phyloP scores from a whole-genome alignment of 441 rosid species.

The Populus hybrid region DNA sequence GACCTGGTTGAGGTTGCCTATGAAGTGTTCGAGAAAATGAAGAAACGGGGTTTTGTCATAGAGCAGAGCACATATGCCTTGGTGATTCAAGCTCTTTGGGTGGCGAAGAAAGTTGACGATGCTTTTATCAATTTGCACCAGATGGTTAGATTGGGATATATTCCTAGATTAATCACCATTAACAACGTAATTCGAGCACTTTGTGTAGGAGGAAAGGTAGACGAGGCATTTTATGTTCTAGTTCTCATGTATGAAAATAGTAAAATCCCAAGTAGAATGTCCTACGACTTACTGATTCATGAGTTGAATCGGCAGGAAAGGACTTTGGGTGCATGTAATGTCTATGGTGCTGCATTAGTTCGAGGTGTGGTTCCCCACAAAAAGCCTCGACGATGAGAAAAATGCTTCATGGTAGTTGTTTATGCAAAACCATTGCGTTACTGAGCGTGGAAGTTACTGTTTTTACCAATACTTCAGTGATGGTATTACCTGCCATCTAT shows the following conservation, averaged over 20 bases:
- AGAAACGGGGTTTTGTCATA: slow-evolving; percentile 1
- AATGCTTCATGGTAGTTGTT: neutral
- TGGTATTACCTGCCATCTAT: neutral
- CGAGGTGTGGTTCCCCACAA: slow-evolving; percentile 38
- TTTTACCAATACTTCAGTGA: neutral
- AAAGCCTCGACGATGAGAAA: slow-evolving; percentile 19
- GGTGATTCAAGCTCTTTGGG: slow-evolving; percentile 34
- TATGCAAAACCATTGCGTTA: neutral
- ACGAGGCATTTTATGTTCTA: slow-evolving; percentile 37
- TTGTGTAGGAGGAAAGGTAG: slow-evolving; percentile 34
- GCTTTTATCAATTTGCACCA: slow-evolving; percentile 30
- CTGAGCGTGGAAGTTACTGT: neutral
- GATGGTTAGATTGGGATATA: slow-evolving; percentile 32
- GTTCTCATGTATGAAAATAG: slow-evolving; percentile 33
- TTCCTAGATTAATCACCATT: slow-evolving; percentile 38
- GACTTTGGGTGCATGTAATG: slow-evolving; percentile 30
- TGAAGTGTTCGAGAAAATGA: slow-evolving; percentile 47
- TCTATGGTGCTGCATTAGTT: slow-evolving; percentile 56
- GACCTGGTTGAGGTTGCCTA: slow-evolving; percentile 38
- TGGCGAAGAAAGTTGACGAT: slow-evolving; percentile 32
- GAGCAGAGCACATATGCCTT: slow-evolving; percentile 29
- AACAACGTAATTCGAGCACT: slow-evolving; percentile 39
- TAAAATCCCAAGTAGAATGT: slow-evolving; percentile 33
- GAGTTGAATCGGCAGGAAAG: slow-evolving; percentile 39
- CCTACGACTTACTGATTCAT: slow-evolving; percentile 36